These are phyloP conservation scores for Pelargonium australe DNA, from an alignment of 441 rosid species.

Conservation along the genomic window DNA sequence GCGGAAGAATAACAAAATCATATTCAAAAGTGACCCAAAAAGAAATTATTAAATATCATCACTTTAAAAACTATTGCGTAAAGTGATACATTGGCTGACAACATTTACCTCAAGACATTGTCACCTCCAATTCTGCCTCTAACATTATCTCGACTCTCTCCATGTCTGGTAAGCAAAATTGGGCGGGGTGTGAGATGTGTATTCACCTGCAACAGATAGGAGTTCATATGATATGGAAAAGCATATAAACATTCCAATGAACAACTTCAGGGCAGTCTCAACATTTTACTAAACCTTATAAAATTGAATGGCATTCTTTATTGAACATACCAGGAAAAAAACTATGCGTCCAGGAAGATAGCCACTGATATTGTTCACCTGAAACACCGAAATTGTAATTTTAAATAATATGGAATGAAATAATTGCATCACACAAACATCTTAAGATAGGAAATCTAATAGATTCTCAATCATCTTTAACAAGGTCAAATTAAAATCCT, in stretches of 20 bases:
- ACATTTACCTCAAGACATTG: slow-evolving; percentile 60
- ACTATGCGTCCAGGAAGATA: slow-evolving; percentile 98
- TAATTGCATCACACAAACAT: neutral
- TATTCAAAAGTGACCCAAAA: neutral
- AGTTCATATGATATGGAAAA: slow-evolving; percentile 7
- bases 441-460: neutral
- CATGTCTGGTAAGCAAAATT: slow-evolving; percentile 95
- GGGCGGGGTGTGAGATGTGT: slow-evolving; percentile 99
- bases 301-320: slow-evolving; percentile 7
- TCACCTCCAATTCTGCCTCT: slow-evolving; percentile 99
- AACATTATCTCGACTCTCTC: slow-evolving; percentile 93
- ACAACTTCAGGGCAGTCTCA: neutral
- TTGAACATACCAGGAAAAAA: slow-evolving; percentile 81
- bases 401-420: neutral
- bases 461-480: no score
- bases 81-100: neutral
- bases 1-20: no score
- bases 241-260: neutral
- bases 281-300: neutral
- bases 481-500: no score
- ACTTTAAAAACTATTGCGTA: neutral
- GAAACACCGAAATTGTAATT: slow-evolving; percentile 20
- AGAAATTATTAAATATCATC: neutral
- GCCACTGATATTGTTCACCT: slow-evolving; percentile 97
- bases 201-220: slow-evolving; percentile 59